Base-by-base conservation (phyloP, 768 basidiomycete species). In the Austroboletus festivus region DNA sequence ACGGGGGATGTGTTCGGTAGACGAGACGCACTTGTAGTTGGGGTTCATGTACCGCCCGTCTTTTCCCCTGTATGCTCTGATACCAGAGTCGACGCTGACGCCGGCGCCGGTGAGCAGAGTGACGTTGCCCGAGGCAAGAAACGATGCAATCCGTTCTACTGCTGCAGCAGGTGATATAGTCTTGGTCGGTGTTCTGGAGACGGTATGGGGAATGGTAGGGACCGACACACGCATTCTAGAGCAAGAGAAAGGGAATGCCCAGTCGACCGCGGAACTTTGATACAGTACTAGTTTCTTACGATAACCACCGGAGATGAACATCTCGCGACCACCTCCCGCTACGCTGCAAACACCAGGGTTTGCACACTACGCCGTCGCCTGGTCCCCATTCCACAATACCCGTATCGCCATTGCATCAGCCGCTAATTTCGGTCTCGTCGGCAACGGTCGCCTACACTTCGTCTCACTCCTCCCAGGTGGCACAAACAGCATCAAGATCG, bases 21-120 rank as follows among this genome's bases (percentile, higher is more conserved):
- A 20, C 0, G 12, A 34, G 46, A 57, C 79, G 56, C 59, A 89
- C 88, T 83, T 85, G 73, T 89, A 91, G 65, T 91, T 86, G n/a
- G 87, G 89, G 59, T 92, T 89, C 81, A 89, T 81, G 67, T 92
- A 92, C 54, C 85, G 73, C 15, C 93, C 93, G 60, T 94, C 89
- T 52, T 62, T 64, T 1, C 93, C 93, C 48, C 93, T 74, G 68
- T 97, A 96, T n/a, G 93, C 93, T 55, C 91, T 76, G 51, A 98
- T 95, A 38, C 95, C 95, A 22, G 88, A 91, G 67, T 97, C 95
- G 23, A 97, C 93, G 64, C 88, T 90, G 55, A 96, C 89, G 7
- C 95, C 95, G 0, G 95, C 95, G 3, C 93, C 93, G 0, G 92
- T 93, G 46, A 97, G 64, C 15, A 93, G 71, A 0, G 85, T 71